A percentile compares a stretch with the other conserved stretches of the same genome.
These are phyloP conservation scores for Spathaspora arborariae DNA, from an alignment of 805 yeast genomes.

Conservation along the genomic window DNA sequence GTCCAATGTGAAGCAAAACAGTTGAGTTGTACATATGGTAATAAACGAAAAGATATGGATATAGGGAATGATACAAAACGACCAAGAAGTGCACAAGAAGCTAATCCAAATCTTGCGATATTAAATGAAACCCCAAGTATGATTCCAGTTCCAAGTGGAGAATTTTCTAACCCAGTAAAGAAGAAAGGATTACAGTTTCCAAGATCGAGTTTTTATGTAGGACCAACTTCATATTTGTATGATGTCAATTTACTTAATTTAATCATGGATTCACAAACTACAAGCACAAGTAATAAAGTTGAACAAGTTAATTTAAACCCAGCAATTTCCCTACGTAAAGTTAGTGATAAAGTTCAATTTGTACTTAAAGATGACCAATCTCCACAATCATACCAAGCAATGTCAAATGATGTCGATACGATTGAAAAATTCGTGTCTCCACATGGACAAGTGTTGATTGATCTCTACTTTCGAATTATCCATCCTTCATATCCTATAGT, in stretches of 20 bases:
- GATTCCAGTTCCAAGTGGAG: conserved; percentile 38
- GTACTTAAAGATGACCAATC: conserved; percentile 77
- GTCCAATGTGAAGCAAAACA: conserved; percentile 74
- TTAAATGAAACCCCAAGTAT: conserved; percentile 5
- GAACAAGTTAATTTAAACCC: conserved; percentile 77
- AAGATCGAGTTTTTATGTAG: conserved; percentile 82
- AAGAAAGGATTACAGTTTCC: conserved; percentile 79
- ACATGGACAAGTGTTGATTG: conserved; percentile 77
- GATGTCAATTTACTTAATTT: conserved; percentile 67
- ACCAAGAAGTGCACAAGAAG: conserved; percentile 15
- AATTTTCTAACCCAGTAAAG: conserved; percentile 58
- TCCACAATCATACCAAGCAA: conserved; percentile 59
- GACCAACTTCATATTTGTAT: conserved; percentile 76
- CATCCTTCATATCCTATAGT: conserved; percentile 91
- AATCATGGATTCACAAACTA: conserved; percentile 39
- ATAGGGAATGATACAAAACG: conserved; percentile 16
- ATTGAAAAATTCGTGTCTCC: conserved; percentile 89
- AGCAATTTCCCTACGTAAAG: conserved; percentile 69
- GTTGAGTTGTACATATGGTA: conserved; percentile 68
- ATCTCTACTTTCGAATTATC: conserved; percentile 75
- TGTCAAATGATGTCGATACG: conserved; percentile 76
- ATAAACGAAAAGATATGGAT: conserved; percentile 11
- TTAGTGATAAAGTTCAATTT: conserved; percentile 72
- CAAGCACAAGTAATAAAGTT: conserved; percentile 35
- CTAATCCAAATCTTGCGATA: conserved; percentile 2